Percentiles rank a stretch among this genome's conserved stretches.
phyloP scores from a whole-genome alignment of 768 basidiomycete species.

The Calocera cornea region DNA sequence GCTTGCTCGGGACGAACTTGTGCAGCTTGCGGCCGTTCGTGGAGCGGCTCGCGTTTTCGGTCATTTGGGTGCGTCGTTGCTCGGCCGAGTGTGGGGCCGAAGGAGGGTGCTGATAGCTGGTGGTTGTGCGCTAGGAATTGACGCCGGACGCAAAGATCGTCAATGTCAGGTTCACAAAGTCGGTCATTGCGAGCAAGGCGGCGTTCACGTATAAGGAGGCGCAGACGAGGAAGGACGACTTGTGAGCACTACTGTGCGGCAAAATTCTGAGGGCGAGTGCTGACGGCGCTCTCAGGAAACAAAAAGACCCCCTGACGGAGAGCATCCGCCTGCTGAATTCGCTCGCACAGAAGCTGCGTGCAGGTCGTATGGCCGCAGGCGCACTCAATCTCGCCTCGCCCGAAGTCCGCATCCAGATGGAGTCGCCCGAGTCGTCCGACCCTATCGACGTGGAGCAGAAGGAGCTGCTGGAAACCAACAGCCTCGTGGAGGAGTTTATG shows the following conservation, averaged over 20 bases:
- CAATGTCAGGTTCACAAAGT: conserved; percentile 83
- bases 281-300: too few relatives aligned
- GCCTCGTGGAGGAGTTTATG: conserved; percentile 98
- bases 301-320: conserved; percentile 66
- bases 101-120: conserved; percentile 2
- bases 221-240: conserved; percentile 84
- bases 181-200: conserved; percentile 89
- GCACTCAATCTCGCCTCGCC: conserved; percentile 96
- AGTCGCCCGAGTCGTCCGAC: conserved; percentile 84
- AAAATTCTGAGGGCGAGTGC: too few relatives aligned
- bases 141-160: conserved; percentile 79
- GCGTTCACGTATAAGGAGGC: conserved; percentile 97
- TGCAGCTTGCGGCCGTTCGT: conserved; percentile 88
- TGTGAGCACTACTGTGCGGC: conserved; percentile 49
- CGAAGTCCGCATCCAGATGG: conserved; percentile 92
- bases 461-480: conserved; percentile 82
- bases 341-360: conserved; percentile 74
- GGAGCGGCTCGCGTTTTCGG: conserved; percentile 87
- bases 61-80: conserved; percentile 65
- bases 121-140: conserved; percentile 81
- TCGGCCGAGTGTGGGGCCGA: background rate
- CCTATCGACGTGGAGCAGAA: conserved; percentile 98
- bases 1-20: conserved; percentile 84
- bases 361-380: conserved; percentile 82
- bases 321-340: conserved; percentile 80